Evolutionary conservation across 2,329 filamentous ascomycete species (phyloP).

Genomic region (Calonectria ilicicola): DNA sequence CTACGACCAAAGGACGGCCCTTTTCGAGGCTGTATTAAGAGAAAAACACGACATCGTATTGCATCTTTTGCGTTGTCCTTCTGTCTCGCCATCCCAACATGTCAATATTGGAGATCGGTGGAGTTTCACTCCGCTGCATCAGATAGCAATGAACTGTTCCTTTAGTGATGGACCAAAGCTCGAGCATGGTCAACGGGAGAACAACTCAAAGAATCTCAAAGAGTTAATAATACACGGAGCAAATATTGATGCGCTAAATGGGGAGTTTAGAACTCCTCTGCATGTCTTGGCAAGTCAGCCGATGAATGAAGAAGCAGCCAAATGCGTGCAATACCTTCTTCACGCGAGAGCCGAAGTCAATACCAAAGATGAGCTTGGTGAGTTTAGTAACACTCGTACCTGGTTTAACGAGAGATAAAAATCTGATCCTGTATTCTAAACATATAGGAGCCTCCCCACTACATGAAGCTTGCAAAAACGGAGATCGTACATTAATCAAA

Average conservation of each 20-base stretch:
- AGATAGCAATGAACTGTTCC: not conserved
- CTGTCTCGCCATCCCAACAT: not conserved
- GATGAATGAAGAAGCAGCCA: not conserved
- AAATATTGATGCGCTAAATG: not conserved
- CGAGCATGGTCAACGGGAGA: not conserved
- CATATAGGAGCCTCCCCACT: not conserved
- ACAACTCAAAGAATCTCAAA: not conserved
- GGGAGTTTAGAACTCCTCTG: not conserved
- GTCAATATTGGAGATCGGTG: not conserved
- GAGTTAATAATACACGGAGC: not conserved
- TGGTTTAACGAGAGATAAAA: too few species aligned
- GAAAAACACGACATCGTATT: not conserved
- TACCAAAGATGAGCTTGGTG: not conserved
- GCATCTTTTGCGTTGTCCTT: not conserved
- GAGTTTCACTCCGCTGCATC: not conserved
- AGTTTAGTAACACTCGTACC: not conserved
- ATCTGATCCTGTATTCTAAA: not conserved
- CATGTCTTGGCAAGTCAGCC: not conserved
- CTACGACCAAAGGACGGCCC: not conserved
- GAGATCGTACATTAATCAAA: not conserved
- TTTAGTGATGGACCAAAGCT: not conserved
- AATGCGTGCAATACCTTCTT: not conserved
- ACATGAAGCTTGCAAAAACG: not conserved
- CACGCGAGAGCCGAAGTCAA: not conserved
- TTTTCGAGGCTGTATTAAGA: not conserved